These are phyloP conservation scores for Hirschfeldia incana DNA, from an alignment of 345 rosid genomes.

Conservation along the genomic window DNA sequence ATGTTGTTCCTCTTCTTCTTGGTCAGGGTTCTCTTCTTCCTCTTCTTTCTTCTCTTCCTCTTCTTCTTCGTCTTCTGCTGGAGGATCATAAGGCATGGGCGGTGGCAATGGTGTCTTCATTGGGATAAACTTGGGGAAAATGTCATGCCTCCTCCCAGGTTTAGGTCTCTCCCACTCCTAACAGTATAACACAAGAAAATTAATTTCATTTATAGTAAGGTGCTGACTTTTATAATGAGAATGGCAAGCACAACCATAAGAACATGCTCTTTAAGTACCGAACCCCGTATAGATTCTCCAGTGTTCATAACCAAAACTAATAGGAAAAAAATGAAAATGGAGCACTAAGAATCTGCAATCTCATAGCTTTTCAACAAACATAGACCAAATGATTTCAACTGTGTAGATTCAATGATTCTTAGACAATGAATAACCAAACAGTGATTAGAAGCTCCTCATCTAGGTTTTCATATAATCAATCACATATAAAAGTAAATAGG, in stretches of 20 bases:
- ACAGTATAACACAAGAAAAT: slow-evolving; percentile 6
- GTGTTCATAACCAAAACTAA: slow-evolving; percentile 20
- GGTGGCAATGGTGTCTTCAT: slow-evolving; percentile 83
- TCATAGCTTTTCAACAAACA: not conserved
- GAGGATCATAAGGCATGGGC: slow-evolving; percentile 75
- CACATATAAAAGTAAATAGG: not conserved
- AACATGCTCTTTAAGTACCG: not conserved
- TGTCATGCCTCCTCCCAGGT: slow-evolving; percentile 78
- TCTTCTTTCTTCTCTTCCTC: slow-evolving; percentile 65
- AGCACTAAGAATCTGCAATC: not conserved
- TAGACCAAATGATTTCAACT: not conserved
- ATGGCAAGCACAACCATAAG: not conserved
- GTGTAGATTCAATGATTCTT: slow-evolving; percentile 8
- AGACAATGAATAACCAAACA: slow-evolving; percentile 1
- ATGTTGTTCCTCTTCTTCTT: slow-evolving; percentile 55
- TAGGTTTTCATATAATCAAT: not conserved
- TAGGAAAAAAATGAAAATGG: slow-evolving; percentile 20
- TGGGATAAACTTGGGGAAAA: slow-evolving; percentile 73
- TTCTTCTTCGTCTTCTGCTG: slow-evolving; percentile 72
- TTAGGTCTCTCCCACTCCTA: slow-evolving; percentile 83
- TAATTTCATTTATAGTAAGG: not conserved
- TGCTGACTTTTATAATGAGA: not conserved
- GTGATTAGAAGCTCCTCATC: not conserved
- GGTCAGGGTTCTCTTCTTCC: slow-evolving; percentile 63
- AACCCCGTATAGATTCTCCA: not conserved